Percentiles rank a stretch among this genome's conserved stretches.
phyloP scores from a whole-genome alignment of 2,329 filamentous ascomycete species.

The Talaromyces albobiverticillius region DNA sequence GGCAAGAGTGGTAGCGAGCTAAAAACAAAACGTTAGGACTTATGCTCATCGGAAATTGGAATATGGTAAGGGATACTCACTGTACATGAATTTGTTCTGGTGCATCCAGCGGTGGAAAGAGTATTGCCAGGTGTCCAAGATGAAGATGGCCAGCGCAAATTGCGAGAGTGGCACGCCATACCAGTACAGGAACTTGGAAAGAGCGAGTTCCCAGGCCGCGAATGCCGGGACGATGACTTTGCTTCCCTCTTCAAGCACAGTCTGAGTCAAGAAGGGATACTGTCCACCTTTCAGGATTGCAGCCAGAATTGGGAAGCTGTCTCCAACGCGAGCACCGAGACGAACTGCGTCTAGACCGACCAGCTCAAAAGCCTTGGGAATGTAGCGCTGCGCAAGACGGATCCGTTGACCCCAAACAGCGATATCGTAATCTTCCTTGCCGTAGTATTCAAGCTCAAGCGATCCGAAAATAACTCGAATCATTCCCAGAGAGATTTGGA shows the following conservation, averaged over 20 bases:
- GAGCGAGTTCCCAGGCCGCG: conserved; percentile 73
- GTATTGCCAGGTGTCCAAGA: conserved; percentile 98
- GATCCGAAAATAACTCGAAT: too few relatives aligned
- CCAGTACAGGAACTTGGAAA: conserved; percentile 78
- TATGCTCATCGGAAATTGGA: too few relatives aligned
- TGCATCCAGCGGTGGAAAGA: conserved; percentile 97
- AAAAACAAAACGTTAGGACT: too few relatives aligned
- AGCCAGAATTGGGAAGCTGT: conserved; percentile 72
- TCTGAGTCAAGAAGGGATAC: too few relatives aligned
- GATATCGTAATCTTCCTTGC: conserved; percentile 80
- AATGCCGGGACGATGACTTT: conserved; percentile 71
- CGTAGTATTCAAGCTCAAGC: too few relatives aligned
- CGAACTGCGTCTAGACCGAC: conserved; percentile 73
- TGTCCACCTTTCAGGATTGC: conserved; percentile 74
- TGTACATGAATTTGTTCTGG: conserved; percentile 94
- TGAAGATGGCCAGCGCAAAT: conserved; percentile 67
- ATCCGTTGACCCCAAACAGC: conserved; percentile 85
- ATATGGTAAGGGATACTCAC: conserved; percentile 53
- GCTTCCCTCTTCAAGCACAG: too few relatives aligned
- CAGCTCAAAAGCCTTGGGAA: conserved; percentile 68
- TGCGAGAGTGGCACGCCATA: conserved; percentile 72
- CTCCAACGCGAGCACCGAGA: conserved; percentile 73
- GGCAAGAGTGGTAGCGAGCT: conserved; percentile 68
- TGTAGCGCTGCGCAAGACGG: conserved; percentile 71
- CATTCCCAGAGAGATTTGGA: too few relatives aligned